phyloP scores from a whole-genome alignment of 2,329 filamentous ascomycete genomes.

The Paraphoma chrysanthemicola region DNA sequence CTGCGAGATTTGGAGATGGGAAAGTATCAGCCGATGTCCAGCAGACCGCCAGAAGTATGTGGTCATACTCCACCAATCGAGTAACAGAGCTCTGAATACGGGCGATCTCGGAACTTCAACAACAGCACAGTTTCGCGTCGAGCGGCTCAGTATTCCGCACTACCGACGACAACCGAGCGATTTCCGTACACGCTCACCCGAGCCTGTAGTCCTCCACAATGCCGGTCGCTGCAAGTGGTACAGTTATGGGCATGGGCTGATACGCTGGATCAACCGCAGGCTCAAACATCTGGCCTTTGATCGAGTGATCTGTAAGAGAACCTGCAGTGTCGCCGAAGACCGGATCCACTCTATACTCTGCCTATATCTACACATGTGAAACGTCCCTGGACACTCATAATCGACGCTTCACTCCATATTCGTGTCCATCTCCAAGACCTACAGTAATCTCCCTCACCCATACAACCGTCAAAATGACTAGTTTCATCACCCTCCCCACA shows the following conservation, averaged over 20 bases:
- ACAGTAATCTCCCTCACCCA: no score
- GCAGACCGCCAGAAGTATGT: conserved; percentile 10
- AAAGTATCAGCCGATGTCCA: conserved; percentile 23
- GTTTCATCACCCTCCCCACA: conserved; percentile 28
- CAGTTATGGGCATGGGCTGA: neutral
- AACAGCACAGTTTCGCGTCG: conserved; percentile 11
- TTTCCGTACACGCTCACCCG: conserved; percentile 3
- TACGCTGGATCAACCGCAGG: neutral
- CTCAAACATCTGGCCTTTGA: neutral
- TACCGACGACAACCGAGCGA: conserved; percentile 32
- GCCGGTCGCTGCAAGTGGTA: neutral
- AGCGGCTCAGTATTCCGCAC: conserved; percentile 12
- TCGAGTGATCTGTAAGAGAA: neutral
- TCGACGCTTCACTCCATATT: neutral
- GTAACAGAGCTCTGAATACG: conserved; percentile 11
- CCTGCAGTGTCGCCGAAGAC: neutral
- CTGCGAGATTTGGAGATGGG: conserved; percentile 1
- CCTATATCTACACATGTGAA: neutral
- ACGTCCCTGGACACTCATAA: neutral
- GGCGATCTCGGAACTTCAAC: conserved; percentile 15
- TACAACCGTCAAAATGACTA: conserved; percentile 20
- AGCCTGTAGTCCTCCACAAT: conserved; percentile 5
- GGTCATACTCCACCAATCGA: conserved; percentile 20
- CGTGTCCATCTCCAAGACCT: neutral
- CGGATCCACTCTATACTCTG: neutral